Conservation (phyloP, 225 moss, liverwort and hornwort species). For the Physcomitrium patens region DNA sequence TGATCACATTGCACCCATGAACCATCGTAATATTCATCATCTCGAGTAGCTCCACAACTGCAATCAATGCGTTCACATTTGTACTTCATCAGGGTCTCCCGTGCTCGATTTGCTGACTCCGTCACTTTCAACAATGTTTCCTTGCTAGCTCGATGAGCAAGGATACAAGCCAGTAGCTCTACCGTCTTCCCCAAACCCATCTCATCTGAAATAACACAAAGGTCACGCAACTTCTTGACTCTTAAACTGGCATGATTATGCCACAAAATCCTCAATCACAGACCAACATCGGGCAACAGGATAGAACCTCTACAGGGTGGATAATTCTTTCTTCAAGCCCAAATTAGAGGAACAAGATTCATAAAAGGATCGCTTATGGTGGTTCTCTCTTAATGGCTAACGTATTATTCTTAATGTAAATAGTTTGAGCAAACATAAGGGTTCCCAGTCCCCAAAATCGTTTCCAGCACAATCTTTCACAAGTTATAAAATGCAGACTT, state of each 20-base stretch:
- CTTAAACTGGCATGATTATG: slow-evolving; percentile 3
- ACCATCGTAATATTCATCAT: slow-evolving; percentile 58
- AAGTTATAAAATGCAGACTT: slow-evolving; percentile 11
- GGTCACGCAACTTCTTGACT: slow-evolving; percentile 25
- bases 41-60: slow-evolving; percentile 80
- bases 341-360: slow-evolving; percentile 5
- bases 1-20: slow-evolving; percentile 91
- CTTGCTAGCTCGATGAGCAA: slow-evolving; percentile 77
- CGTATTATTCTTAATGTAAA: slow-evolving; percentile 4
- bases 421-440: slow-evolving; percentile 8
- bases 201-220: slow-evolving; percentile 72
- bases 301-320: slow-evolving; percentile 4
- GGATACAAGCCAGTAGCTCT: slow-evolving; percentile 92
- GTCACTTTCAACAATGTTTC: slow-evolving; percentile 53
- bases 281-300: slow-evolving; percentile 18
- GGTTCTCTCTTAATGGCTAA: slow-evolving; percentile 6
- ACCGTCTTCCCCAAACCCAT: slow-evolving; percentile 99
- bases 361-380: slow-evolving; percentile 2
- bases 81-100: slow-evolving; percentile 46
- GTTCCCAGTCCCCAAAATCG: slow-evolving; percentile 17
- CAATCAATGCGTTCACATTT: slow-evolving; percentile 83
- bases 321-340: slow-evolving; percentile 25
- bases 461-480: neutral
- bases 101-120: slow-evolving; percentile 51
- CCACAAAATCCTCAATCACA: neutral